phyloP scores from a whole-genome alignment of 352 stramenopile genomes.

The Thraustochytrium striatum region DNA sequence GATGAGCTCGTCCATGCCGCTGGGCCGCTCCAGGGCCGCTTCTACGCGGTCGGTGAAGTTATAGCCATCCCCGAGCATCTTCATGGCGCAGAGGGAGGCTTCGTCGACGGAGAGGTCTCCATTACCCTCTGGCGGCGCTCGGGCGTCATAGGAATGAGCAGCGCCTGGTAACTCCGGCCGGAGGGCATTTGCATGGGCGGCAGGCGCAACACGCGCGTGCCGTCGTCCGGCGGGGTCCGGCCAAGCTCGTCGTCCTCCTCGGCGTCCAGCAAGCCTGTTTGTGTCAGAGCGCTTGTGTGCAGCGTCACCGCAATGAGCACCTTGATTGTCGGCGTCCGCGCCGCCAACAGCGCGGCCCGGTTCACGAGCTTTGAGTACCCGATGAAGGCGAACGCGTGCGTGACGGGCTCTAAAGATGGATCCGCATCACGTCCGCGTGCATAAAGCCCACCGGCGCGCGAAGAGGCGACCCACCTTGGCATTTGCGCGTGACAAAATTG shows the following conservation, averaged over 20 bases:
- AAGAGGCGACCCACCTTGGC: background rate
- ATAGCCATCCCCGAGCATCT: too few relatives aligned
- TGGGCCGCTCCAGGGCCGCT: too few relatives aligned
- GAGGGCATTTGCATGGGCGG: background rate
- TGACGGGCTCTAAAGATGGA: background rate
- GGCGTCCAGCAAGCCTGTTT: slow-evolving; percentile 14
- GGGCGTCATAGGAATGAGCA: slow-evolving; percentile 22
- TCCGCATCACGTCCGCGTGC: background rate
- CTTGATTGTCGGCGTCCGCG: background rate
- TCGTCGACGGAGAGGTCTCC: too few relatives aligned
- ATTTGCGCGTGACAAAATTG: background rate
- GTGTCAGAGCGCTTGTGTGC: background rate
- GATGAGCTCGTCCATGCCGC: too few relatives aligned
- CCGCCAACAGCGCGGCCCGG: slow-evolving; percentile 8
- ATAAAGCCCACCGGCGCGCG: slow-evolving; percentile 3
- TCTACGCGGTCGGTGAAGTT: too few relatives aligned
- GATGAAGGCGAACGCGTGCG: slow-evolving; percentile 28
- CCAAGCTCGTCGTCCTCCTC: background rate
- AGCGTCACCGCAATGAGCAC: slow-evolving; percentile 26
- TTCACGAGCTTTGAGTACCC: slow-evolving; percentile 13
- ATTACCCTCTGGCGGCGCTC: background rate
- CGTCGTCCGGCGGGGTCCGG: too few relatives aligned
- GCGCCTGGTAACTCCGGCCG: background rate
- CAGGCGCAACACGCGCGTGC: background rate
- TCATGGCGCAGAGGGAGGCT: too few relatives aligned